phyloP scores from a whole-genome alignment of 2,329 filamentous ascomycete species.

The Drechslera avenae region DNA sequence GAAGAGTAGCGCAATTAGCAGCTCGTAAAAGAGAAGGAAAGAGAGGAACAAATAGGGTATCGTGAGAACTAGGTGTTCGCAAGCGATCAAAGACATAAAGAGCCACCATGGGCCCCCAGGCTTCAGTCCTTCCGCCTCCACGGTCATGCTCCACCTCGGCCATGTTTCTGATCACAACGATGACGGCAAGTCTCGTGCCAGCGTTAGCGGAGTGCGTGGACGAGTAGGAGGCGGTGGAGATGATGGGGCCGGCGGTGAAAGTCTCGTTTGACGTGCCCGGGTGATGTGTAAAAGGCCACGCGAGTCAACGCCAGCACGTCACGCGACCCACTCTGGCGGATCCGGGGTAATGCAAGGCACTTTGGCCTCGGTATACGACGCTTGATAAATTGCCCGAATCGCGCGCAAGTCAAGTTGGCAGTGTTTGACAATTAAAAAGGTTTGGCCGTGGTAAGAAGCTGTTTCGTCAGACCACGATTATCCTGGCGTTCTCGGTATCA shows the following conservation, averaged over 20 bases:
- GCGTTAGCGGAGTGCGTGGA: slow-evolving; percentile 8
- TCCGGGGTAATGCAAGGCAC: slow-evolving; percentile 18
- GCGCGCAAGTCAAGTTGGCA: no score
- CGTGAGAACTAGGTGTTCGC: background rate
- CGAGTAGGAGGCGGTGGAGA: slow-evolving; percentile 14
- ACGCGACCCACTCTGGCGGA: slow-evolving; percentile 14
- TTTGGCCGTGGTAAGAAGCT: background rate
- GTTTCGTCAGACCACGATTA: no score
- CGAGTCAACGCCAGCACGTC: slow-evolving; percentile 15
- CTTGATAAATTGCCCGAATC: background rate
- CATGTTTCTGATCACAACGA: slow-evolving; percentile 5
- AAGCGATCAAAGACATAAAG: slow-evolving; percentile 7
- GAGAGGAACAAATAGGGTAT: slow-evolving; percentile 1
- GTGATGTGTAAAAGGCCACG: slow-evolving; percentile 15
- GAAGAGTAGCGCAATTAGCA: slow-evolving; percentile 1
- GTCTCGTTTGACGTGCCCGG: slow-evolving; percentile 12
- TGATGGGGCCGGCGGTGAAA: slow-evolving; percentile 9
- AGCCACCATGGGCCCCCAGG: background rate
- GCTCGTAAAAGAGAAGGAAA: slow-evolving; percentile 1
- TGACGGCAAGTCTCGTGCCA: slow-evolving; percentile 15
- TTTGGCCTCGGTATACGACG: slow-evolving; percentile 2
- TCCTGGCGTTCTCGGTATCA: no score
- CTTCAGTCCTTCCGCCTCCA: background rate
- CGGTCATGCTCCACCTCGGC: slow-evolving; percentile 3
- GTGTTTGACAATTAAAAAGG: no score